Evolutionary conservation across 2,329 filamentous ascomycete species (phyloP), one percentile per base, ranked within the genome.

Genomic region (Trichophyton simii): DNA sequence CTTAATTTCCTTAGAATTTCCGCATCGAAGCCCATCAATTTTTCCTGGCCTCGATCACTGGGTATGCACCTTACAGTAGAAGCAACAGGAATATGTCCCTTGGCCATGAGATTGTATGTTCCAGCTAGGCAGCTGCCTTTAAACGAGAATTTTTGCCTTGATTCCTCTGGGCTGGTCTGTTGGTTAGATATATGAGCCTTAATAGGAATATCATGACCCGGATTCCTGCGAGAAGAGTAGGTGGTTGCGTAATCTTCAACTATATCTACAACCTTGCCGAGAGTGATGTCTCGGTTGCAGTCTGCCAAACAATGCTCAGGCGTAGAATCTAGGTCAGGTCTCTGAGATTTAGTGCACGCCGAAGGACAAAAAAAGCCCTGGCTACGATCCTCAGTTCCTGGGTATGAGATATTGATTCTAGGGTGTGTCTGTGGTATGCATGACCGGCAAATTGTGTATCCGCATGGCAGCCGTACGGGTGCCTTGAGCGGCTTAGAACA

Each of bases 381-480:
- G 46, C 84, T 77, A 44, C 90, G 82, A 48, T 82, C 83, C 5
- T 84, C 82, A 1, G 80, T 80, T 15, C 83, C 84, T 0, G 89
- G 90, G 72, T 92, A 95, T 1, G 89, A 87, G 62, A 95, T 88
- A 64, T 89, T 84, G 57, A 78, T 77, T 52, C 90, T 82, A 15
- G 79, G 72, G 67, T 86, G 82, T 1, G 84, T 75, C 55, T 82
- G 74, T 1, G 91, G 91, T 1, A 95, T 75, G 72, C 91, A 96
- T 58, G 73, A 72, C 68, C 82, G 84, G 75, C 91, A 96, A 9
- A 95, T 73, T 9, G 86, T 86, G 69, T 87, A 83, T 31, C 91
- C 90, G 71, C 91, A 96, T 3, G 91, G 90, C 3, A 96, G 77
- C 0, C 88, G 88, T 61, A 90, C 80, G 3, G 91, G 88, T 7